Evolutionary conservation across 1,284 basidiomycete genomes (phyloP).

Genomic region (Rhizoctonia solani): DNA sequence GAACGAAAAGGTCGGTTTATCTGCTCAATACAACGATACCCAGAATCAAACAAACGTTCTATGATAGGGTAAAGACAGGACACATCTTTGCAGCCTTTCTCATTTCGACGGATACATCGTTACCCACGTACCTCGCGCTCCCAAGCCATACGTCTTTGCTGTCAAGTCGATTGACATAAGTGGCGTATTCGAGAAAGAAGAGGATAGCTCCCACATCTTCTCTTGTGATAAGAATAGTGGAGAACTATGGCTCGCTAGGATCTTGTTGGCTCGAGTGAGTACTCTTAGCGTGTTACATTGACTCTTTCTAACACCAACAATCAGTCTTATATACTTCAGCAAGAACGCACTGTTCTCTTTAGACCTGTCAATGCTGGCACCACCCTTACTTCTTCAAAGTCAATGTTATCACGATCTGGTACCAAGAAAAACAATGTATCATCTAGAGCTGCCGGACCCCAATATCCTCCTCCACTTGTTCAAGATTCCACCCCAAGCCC

Average conservation of each 20-base stretch:
- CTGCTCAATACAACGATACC: slow-evolving; percentile 16
- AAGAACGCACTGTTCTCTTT: slow-evolving; percentile 72
- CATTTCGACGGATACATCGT: slow-evolving; percentile 84
- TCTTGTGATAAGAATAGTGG: slow-evolving; percentile 73
- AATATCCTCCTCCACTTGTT: slow-evolving; percentile 1
- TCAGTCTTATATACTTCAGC: slow-evolving; percentile 77
- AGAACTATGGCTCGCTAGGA: slow-evolving; percentile 68
- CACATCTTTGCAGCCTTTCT: slow-evolving; percentile 75
- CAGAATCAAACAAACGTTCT: background rate
- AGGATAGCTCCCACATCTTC: slow-evolving; percentile 84
- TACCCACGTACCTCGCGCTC: slow-evolving; percentile 70
- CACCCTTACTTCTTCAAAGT: slow-evolving; percentile 14
- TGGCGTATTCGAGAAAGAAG: slow-evolving; percentile 79
- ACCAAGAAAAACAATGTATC: slow-evolving; percentile 34
- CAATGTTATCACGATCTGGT: slow-evolving; percentile 23
- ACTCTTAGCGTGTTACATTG: background rate
- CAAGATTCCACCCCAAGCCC: slow-evolving; percentile 14
- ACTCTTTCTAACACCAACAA: slow-evolving; percentile 26
- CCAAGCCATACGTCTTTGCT: slow-evolving; percentile 79
- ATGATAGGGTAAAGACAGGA: slow-evolving; percentile 77
- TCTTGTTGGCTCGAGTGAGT: slow-evolving; percentile 75
- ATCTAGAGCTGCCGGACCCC: slow-evolving; percentile 13
- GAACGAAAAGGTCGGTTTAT: slow-evolving; percentile 70
- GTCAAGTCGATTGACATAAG: slow-evolving; percentile 86
- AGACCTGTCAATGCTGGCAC: slow-evolving; percentile 30